Evolutionary conservation across 2,329 filamentous ascomycete genomes (phyloP).

Genomic region (Alternaria atra): DNA sequence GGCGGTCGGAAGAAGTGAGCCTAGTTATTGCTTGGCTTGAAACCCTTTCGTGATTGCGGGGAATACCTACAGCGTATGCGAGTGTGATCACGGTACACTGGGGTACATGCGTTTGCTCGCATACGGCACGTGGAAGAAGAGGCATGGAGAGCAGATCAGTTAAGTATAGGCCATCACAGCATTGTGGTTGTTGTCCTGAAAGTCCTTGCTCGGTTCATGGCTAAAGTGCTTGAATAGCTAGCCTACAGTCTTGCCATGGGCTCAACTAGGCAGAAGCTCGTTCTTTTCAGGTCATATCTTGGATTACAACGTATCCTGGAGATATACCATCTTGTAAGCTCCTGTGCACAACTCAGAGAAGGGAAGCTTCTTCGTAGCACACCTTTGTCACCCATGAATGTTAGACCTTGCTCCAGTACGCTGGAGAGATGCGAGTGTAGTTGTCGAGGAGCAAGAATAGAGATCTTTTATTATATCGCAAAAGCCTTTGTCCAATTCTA

Average conservation of each 20-base stretch:
- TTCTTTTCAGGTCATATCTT: not conserved
- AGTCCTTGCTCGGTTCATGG: not conserved
- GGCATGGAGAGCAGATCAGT: not conserved
- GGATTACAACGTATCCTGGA: not conserved
- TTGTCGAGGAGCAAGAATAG: not conserved
- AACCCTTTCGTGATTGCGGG: not conserved
- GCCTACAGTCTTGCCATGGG: not conserved
- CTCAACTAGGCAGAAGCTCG: not conserved
- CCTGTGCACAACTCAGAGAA: not conserved
- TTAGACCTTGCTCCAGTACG: not conserved
- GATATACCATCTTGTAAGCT: not conserved
- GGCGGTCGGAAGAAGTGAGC: constrained; percentile 66
- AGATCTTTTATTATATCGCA: not conserved
- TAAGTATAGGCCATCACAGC: not conserved
- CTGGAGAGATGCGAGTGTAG: not conserved
- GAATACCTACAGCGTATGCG: not conserved
- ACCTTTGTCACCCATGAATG: not conserved
- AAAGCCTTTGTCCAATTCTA: constrained; percentile 48
- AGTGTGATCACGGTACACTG: too few species aligned
- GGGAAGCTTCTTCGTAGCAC: not conserved
- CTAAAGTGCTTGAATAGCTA: not conserved
- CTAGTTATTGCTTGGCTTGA: not conserved
- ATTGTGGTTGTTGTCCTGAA: not conserved
- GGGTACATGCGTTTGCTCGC: not conserved
- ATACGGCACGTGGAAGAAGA: not conserved